Conservation (phyloP, 345 rosid genomes). For the Clarkia xantiana region DNA sequence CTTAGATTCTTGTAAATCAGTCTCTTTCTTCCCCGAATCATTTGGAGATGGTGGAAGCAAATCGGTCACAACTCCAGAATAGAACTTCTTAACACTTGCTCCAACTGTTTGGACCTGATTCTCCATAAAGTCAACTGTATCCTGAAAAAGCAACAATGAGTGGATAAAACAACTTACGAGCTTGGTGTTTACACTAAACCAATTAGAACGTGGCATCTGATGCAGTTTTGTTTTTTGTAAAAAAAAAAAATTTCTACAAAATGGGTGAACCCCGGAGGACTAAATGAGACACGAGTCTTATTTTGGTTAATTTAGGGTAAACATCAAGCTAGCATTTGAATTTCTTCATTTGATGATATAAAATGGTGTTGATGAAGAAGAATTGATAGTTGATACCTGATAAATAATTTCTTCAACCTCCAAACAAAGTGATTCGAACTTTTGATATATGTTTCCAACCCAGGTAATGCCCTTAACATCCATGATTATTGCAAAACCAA, state of each 20-base stretch:
- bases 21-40: conserved; percentile 24
- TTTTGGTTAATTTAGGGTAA: too few species aligned
- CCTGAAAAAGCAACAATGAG: conserved; percentile 25
- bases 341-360: not conserved
- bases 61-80: conserved; percentile 58
- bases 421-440: conserved; percentile 80
- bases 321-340: not conserved
- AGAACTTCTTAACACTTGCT: conserved; percentile 56
- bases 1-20: conserved; percentile 15
- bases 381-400: conserved; percentile 44
- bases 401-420: conserved; percentile 82
- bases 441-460: conserved; percentile 66
- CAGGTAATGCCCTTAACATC: conserved; percentile 52
- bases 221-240: too few species aligned
- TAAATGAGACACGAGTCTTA: too few species aligned
- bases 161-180: not conserved
- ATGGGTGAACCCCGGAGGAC: too few species aligned
- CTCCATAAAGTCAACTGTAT: conserved; percentile 62
- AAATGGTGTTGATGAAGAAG: not conserved
- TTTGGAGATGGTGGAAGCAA: conserved; percentile 31
- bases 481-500: conserved; percentile 21
- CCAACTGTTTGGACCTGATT: conserved; percentile 74
- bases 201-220: too few species aligned
- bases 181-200: too few species aligned
- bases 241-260: too few species aligned